Percentiles rank a stretch among this genome's conserved stretches.
phyloP scores from a whole-genome alignment of 768 basidiomycete species.

The Floccularia luteovirens region DNA sequence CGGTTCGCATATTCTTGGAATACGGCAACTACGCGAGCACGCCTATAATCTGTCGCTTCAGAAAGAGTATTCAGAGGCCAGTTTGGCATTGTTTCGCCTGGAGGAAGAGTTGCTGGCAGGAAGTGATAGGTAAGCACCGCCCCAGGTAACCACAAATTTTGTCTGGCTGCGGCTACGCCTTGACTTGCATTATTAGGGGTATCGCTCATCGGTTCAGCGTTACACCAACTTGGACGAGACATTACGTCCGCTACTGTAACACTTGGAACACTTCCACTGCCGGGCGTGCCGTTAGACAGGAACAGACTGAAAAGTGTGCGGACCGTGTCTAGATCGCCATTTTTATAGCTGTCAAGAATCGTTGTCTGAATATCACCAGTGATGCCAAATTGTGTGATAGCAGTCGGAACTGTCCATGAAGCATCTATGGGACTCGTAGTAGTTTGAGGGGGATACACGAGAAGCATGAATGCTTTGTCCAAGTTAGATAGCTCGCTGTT shows the following conservation, averaged over 20 bases:
- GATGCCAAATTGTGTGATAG: not conserved
- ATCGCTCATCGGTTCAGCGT: not conserved
- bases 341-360: not conserved
- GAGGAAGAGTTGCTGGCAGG: not conserved
- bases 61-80: not conserved
- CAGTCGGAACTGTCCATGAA: not conserved
- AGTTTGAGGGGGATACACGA: not conserved
- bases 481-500: not conserved
- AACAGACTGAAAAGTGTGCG: not conserved
- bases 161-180: not conserved
- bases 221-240: not conserved
- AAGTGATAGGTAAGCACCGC: not conserved
- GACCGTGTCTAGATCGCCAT: not conserved
- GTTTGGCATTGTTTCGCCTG: not conserved
- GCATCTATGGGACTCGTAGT: not conserved
- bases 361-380: not conserved
- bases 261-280: not conserved
- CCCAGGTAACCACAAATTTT: not conserved
- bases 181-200: not conserved
- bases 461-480: constrained; percentile 3
- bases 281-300: not conserved
- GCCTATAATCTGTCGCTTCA: not conserved
- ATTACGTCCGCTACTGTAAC: not conserved
- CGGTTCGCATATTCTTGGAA: not conserved
- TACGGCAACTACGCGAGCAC: not conserved